phyloP scores from a whole-genome alignment of 2,329 filamentous ascomycete genomes.

The Penicillium sp. region DNA sequence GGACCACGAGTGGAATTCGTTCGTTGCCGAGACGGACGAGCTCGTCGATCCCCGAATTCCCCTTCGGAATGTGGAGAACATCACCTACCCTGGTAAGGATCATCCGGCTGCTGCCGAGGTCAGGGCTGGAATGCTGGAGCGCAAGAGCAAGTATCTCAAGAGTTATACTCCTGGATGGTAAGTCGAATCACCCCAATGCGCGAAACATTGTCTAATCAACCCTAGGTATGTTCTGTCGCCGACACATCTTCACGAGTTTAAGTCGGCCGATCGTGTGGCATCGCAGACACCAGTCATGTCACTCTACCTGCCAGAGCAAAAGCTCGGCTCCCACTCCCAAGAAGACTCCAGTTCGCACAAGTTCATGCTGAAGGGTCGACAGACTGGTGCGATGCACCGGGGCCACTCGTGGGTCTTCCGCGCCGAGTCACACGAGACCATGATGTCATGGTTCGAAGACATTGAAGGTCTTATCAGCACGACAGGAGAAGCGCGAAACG shows the following conservation, averaged over 20 bases:
- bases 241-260: constrained; percentile 97
- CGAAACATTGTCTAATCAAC: constrained; percentile 9
- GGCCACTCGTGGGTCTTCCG: constrained; percentile 70
- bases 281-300: constrained; percentile 92
- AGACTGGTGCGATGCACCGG: constrained; percentile 89
- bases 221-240: constrained; percentile 89
- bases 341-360: constrained; percentile 87
- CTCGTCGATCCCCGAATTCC: constrained; percentile 84
- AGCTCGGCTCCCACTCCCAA: constrained; percentile 86
- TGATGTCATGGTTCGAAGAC: constrained; percentile 96
- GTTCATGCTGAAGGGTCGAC: constrained; percentile 94
- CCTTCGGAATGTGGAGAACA: constrained; percentile 74
- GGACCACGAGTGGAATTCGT: constrained; percentile 85
- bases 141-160: constrained; percentile 98
- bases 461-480: constrained; percentile 88
- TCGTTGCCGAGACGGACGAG: constrained; percentile 77
- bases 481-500: constrained; percentile 81
- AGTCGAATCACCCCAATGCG: constrained; percentile 35
- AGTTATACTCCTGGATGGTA: constrained; percentile 95
- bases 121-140: constrained; percentile 84
- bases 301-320: constrained; percentile 90
- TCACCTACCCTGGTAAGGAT: constrained; percentile 88
- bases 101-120: constrained; percentile 83
- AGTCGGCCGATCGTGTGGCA: constrained; percentile 86
- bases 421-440: constrained; percentile 78